Conservation (phyloP, 2,329 filamentous ascomycete genomes). For the Erysiphe neolycopersici region DNA sequence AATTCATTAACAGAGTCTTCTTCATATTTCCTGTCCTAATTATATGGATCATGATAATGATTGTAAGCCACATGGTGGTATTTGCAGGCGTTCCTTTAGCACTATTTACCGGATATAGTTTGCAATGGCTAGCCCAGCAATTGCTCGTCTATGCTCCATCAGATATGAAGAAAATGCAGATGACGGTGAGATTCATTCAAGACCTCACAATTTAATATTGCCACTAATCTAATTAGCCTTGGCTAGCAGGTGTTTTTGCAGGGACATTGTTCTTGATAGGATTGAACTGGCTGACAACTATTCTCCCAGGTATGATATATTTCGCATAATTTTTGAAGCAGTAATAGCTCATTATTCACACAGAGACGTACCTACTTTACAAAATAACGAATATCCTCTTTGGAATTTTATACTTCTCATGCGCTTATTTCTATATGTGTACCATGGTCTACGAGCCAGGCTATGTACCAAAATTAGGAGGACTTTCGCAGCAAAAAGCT, state of each 20-base stretch:
- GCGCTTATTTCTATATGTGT: constrained; percentile 62
- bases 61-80: constrained; percentile 47
- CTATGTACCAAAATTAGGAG: constrained; percentile 72
- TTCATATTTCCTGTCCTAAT: constrained; percentile 72
- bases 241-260: constrained; percentile 80
- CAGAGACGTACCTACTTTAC: constrained; percentile 36
- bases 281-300: constrained; percentile 43
- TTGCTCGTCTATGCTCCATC: constrained; percentile 57
- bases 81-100: constrained; percentile 52
- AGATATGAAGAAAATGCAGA: constrained; percentile 74
- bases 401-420: constrained; percentile 32
- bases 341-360: constrained; percentile 12
- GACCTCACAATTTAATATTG: constrained; percentile 1
- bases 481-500: constrained; percentile 68
- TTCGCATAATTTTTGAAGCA: constrained; percentile 1
- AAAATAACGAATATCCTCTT: constrained; percentile 63
- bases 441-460: constrained; percentile 79
- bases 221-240: constrained; percentile 31
- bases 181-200: constrained; percentile 33
- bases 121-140: constrained; percentile 56
- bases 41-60: constrained; percentile 40
- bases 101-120: constrained; percentile 33
- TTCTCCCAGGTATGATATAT: constrained; percentile 37
- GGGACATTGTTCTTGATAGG: constrained; percentile 62
- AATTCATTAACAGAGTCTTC: constrained; percentile 60